Base-by-base conservation (phyloP, 441 rosid genomes). In the Bruguiera hainesii region DNA sequence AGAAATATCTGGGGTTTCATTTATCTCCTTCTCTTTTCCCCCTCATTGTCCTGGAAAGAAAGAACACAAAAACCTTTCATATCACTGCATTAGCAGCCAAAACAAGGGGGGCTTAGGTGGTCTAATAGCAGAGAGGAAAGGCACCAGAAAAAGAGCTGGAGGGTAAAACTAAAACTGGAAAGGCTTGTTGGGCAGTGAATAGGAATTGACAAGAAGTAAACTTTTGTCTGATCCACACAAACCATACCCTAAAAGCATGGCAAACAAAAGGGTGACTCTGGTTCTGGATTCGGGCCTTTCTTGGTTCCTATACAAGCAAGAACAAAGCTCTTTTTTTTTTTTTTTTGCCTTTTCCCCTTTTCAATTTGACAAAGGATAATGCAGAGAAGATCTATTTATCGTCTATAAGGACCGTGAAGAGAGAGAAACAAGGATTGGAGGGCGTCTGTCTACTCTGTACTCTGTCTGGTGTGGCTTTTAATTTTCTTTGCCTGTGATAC, bases 41-140 rank as follows among this genome's bases (percentile, higher is more conserved):
- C 76, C 79, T 84, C 87, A 78, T 84, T 74, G 77, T 78, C 81
- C 73, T 66, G 65, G 68, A 73, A 73, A 23, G 56, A 83, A 73
- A 26, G 64, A 20, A 16, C 8, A 26, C 30, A 68, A 70, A 80
- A 71, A 68, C 35, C 64, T 65, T 65, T 70, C 68, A 52, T 68
- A 69, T 61, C 75, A 66, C 79, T 70, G 63, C 71, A 37, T 64
- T 60, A 72, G 73, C 71, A 72, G 71, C 62, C 66, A 57, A 71
- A 52, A 67, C 60, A 71, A 46, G 67, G 29, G 23, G 29, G 28
- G 67, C 48, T 35, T 80, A 75, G 76, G 69, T 81, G 80, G 83
- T 81, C 73, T 71, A 76, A 39, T 70, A 56, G 66, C 19, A 74
- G 25, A 73, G 19, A 50, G 35, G 61, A 26, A 63, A 11, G 63